A percentile compares a stretch with the other conserved stretches of the same genome.
phyloP scores from a whole-genome alignment of 176 grass and related monocot genomes.

The Tuctoria greenei region DNA sequence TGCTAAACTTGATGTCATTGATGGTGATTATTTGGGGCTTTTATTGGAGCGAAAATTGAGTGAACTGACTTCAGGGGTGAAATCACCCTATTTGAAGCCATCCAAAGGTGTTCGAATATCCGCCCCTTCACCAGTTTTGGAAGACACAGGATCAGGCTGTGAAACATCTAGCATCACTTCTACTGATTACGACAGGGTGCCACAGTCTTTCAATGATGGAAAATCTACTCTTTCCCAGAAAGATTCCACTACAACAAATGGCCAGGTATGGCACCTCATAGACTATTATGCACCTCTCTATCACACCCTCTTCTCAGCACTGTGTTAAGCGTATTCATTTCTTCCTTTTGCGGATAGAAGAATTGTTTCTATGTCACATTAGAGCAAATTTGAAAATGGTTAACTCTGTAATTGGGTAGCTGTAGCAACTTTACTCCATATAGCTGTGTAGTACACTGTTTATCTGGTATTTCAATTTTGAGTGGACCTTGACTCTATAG shows the following conservation, averaged over 20 bases:
- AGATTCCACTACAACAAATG: conserved; percentile 34
- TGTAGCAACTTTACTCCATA: background rate
- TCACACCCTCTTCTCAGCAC: conserved; percentile 29
- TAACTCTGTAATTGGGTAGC: conserved; percentile 4
- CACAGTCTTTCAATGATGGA: conserved; percentile 54
- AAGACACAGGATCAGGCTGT: conserved; percentile 40
- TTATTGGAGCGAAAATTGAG: conserved; percentile 84
- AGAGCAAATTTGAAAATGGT: conserved; percentile 1
- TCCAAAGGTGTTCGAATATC: conserved; percentile 34
- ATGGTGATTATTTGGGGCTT: conserved; percentile 80
- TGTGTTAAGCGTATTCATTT: conserved; percentile 26
- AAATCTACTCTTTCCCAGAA: background rate
- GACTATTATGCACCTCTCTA: conserved; percentile 17
- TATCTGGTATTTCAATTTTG: conserved; percentile 17
- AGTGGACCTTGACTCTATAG: background rate
- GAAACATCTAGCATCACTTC: conserved; percentile 55
- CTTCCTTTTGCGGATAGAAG: conserved; percentile 13
- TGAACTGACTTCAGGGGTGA: conserved; percentile 60
- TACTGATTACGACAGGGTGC: conserved; percentile 50
- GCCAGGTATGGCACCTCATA: conserved; percentile 44
- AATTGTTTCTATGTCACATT: background rate
- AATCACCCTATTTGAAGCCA: conserved; percentile 60
- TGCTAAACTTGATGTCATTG: conserved; percentile 46
- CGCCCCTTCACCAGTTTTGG: conserved; percentile 28
- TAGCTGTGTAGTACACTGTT: background rate